A percentile compares a stretch with the other conserved stretches of the same genome.
Conservation (phyloP, 805 yeast genomes). For the Candida taoyuanica region DNA sequence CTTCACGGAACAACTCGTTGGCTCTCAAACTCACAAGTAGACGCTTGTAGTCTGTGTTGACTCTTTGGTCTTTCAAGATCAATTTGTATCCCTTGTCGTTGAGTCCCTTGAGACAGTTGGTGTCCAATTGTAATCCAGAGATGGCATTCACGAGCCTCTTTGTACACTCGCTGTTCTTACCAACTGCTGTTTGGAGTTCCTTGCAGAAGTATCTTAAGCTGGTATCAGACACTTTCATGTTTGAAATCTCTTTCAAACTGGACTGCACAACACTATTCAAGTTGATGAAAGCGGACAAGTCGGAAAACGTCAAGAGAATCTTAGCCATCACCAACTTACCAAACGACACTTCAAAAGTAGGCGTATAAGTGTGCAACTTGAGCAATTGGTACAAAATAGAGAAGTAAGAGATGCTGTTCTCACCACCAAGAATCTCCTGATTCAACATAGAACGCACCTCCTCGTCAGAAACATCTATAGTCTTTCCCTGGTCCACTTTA, state of each 20-base stretch:
- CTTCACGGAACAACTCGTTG: constrained; percentile 28
- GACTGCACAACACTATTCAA: constrained; percentile 14
- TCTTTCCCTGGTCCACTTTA: constrained; percentile 17
- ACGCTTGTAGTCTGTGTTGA: constrained; percentile 22
- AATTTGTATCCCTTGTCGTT: constrained; percentile 24
- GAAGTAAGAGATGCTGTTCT: constrained; percentile 4
- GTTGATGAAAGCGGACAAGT: constrained; percentile 14
- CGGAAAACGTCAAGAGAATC: constrained; percentile 20
- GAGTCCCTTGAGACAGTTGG: constrained; percentile 22
- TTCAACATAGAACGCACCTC: constrained; percentile 20
- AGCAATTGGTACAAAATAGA: constrained; percentile 14
- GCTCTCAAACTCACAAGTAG: constrained; percentile 26
- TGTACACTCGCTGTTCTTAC: constrained; percentile 19
- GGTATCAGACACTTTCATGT: constrained; percentile 21
- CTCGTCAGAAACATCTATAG: constrained; percentile 13
- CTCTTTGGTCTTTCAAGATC: constrained; percentile 23
- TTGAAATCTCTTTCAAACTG: constrained; percentile 19
- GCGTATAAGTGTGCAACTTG: constrained; percentile 18
- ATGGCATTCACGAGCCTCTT: constrained; percentile 25
- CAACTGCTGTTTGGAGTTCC: constrained; percentile 17
- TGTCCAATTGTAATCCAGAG: constrained; percentile 16
- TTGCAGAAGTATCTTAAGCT: constrained; percentile 24
- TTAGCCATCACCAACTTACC: constrained; percentile 23
- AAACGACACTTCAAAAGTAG: constrained; percentile 24
- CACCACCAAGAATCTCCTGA: constrained; percentile 9